A percentile compares a stretch with the other conserved stretches of the same genome.
Evolutionary conservation across 768 basidiomycete genomes (phyloP).

Genomic region (Dentipellis sp.): DNA sequence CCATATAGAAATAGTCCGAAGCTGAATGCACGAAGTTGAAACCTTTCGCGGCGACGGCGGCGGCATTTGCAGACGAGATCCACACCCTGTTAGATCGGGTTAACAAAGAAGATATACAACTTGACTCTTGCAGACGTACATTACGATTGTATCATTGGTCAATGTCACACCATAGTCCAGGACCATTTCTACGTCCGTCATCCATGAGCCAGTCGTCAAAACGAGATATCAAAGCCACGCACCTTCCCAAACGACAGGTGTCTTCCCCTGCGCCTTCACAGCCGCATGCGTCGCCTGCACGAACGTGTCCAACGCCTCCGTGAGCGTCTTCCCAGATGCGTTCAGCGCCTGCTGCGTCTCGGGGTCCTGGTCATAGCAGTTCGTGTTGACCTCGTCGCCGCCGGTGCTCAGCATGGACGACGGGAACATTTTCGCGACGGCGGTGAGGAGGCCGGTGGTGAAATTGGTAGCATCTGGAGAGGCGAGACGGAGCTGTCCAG

Average conservation of each 20-base stretch:
- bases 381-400: slow-evolving; percentile 70
- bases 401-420: slow-evolving; percentile 41
- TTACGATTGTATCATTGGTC: slow-evolving; percentile 39
- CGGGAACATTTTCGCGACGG: slow-evolving; percentile 21
- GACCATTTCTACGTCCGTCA: slow-evolving; percentile 47
- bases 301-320: slow-evolving; percentile 57
- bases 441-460: slow-evolving; percentile 24
- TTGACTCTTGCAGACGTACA: slow-evolving; percentile 29
- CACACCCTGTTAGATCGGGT: slow-evolving; percentile 45
- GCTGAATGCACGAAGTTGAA: slow-evolving; percentile 56
- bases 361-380: slow-evolving; percentile 56
- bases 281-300: slow-evolving; percentile 49
- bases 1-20: slow-evolving; percentile 24
- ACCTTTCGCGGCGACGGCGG: slow-evolving; percentile 48
- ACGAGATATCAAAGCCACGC: neutral
- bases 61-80: slow-evolving; percentile 57
- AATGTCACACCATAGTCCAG: slow-evolving; percentile 39
- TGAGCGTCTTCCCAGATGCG: slow-evolving; percentile 41
- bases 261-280: slow-evolving; percentile 50
- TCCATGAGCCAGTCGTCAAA: neutral
- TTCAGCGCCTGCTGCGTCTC: slow-evolving; percentile 48
- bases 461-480: slow-evolving; percentile 28
- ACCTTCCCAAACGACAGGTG: slow-evolving; percentile 80
- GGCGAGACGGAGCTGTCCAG: slow-evolving; percentile 39
- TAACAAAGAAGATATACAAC: slow-evolving; percentile 17